Evolutionary conservation across 176 grass and related monocot species (phyloP).

Genomic region (Sorghum bicolor): DNA sequence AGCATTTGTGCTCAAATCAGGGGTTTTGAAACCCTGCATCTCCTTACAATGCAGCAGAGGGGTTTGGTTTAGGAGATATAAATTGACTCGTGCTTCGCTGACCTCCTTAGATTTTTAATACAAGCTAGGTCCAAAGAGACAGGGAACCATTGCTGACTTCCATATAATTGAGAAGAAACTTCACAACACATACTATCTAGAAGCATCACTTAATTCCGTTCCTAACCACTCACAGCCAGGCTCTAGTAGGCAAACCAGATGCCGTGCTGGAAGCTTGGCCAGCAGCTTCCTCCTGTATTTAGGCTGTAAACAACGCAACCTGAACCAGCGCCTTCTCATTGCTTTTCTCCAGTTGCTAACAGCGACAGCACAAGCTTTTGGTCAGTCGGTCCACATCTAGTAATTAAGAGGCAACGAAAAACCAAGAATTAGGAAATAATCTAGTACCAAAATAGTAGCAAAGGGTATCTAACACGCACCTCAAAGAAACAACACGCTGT

Average conservation of each 20-base stretch:
- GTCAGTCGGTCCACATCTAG: not conserved
- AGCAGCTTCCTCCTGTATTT: no score
- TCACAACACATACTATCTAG: not conserved
- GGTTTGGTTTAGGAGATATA: not conserved
- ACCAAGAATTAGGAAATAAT: no score
- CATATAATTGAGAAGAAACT: not conserved
- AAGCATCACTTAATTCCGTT: not conserved
- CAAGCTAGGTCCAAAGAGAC: not conserved
- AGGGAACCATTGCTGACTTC: not conserved
- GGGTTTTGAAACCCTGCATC: not conserved
- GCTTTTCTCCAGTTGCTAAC: constrained; percentile 53
- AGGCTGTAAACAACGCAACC: constrained; percentile 43
- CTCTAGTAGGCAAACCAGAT: not conserved
- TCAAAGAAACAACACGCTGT: not conserved
- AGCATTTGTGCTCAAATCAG: not conserved
- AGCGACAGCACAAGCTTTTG: not conserved
- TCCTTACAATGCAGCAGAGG: not conserved
- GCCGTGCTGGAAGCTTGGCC: no score
- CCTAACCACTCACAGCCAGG: constrained; percentile 8
- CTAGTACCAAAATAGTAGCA: not conserved
- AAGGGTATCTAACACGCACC: not conserved
- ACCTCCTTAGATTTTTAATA: not conserved
- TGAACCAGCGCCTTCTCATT: constrained; percentile 43
- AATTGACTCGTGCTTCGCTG: not conserved
- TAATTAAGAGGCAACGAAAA: not conserved